Conservation (phyloP, 148 eudicot species). For the Chenopodium album region DNA sequence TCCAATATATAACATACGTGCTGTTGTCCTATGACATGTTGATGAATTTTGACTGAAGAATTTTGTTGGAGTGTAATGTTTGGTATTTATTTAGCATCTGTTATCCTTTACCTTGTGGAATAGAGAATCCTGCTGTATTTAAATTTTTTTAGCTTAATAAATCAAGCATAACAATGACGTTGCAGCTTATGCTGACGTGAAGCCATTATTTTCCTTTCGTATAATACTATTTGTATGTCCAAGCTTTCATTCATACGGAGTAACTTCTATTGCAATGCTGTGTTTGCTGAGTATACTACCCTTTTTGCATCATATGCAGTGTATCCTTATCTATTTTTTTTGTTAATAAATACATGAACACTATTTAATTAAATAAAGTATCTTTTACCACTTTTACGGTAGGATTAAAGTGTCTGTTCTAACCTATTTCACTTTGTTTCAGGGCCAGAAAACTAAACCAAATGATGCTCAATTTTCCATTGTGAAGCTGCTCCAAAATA, state of each 20-base stretch:
- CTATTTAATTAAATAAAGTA: not conserved
- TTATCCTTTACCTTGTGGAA: no score
- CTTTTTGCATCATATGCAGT: not conserved
- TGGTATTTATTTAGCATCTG: not conserved
- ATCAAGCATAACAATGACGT: no score
- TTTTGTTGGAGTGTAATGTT: not conserved
- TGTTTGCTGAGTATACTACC: not conserved
- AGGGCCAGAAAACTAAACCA: slow-evolving; percentile 50
- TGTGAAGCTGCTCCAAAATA: slow-evolving; percentile 66
- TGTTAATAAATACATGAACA: not conserved
- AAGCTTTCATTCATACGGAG: not conserved
- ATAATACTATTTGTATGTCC: not conserved
- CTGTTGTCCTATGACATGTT: not conserved
- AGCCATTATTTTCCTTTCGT: not conserved
- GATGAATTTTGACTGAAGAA: not conserved
- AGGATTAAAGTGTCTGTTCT: not conserved
- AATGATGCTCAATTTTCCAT: slow-evolving; percentile 37
- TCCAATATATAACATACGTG: not conserved
- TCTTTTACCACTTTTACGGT: not conserved
- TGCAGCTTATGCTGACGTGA: not conserved
- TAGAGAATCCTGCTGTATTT: no score
- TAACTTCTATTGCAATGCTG: not conserved
- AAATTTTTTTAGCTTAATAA: no score
- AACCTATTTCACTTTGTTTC: slow-evolving; percentile 29
- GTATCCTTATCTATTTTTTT: not conserved